Percentiles rank a stretch among this genome's conserved stretches.
These are phyloP conservation scores for Bruguiera parviflora DNA, from an alignment of 345 rosid genomes.

Conservation along the genomic window DNA sequence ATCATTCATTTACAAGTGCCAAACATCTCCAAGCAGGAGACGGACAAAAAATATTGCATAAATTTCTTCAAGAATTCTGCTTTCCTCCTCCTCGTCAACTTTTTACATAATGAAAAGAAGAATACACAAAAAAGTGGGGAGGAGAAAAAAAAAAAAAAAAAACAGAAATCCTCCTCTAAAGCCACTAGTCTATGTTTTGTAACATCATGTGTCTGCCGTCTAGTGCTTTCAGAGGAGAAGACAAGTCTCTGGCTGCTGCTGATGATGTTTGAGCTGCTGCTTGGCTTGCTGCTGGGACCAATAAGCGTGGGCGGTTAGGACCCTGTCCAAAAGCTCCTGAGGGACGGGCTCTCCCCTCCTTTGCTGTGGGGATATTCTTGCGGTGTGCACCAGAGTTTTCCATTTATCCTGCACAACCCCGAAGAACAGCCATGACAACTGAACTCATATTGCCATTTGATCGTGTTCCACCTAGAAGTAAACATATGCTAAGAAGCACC, in stretches of 20 bases:
- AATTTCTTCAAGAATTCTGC: conserved; percentile 19
- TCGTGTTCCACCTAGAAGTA: background rate
- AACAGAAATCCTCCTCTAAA: conserved; percentile 13
- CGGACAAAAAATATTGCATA: conserved; percentile 23
- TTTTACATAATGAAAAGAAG: conserved; percentile 30
- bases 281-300: conserved; percentile 90
- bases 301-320: conserved; percentile 77
- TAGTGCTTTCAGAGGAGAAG: conserved; percentile 40
- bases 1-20: conserved; percentile 45
- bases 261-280: conserved; percentile 52
- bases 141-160: background rate
- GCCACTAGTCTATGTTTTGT: conserved; percentile 12
- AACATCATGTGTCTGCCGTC: conserved; percentile 2
- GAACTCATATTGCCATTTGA: background rate
- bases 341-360: conserved; percentile 99
- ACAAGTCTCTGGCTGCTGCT: conserved; percentile 47
- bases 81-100: conserved; percentile 16
- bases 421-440: background rate
- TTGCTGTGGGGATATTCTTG: conserved; percentile 95
- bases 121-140: conserved; percentile 11
- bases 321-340: conserved; percentile 89
- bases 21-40: conserved; percentile 20
- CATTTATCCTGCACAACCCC: conserved; percentile 71
- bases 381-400: conserved; percentile 97
- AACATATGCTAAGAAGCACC: conserved; percentile 1